Conservation (phyloP, 2,329 filamentous ascomycete species). For the Cladosporium austrohemisphaericum region DNA sequence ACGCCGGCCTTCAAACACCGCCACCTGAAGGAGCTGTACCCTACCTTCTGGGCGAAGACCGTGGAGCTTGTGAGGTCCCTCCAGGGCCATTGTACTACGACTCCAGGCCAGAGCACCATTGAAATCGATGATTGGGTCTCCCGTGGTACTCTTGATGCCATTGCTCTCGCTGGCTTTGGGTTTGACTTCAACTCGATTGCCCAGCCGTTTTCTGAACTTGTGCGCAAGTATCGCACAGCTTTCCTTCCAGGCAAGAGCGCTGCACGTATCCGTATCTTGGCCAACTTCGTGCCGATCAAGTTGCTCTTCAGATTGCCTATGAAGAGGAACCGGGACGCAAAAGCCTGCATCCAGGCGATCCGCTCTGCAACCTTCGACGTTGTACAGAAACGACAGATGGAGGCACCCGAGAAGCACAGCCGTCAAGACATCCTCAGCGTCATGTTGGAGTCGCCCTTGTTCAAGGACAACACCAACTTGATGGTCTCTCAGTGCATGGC, state of each 20-base stretch:
- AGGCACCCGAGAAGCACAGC: slow-evolving; percentile 22
- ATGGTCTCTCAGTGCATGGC: slow-evolving; percentile 54
- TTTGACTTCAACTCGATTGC: slow-evolving; percentile 53
- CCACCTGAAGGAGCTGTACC: slow-evolving; percentile 79
- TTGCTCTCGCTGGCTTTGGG: slow-evolving; percentile 55
- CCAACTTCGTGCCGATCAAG: slow-evolving; percentile 2
- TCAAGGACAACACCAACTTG: slow-evolving; percentile 42
- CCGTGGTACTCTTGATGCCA: slow-evolving; percentile 56
- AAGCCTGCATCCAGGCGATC: slow-evolving; percentile 6
- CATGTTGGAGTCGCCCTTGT: slow-evolving; percentile 51
- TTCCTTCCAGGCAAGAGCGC: slow-evolving; percentile 6
- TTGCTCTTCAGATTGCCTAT: slow-evolving; percentile 4
- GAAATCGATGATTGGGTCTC: slow-evolving; percentile 46
- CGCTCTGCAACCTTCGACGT: background rate
- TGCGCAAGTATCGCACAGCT: slow-evolving; percentile 42
- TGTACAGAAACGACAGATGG: background rate
- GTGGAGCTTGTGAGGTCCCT: slow-evolving; percentile 5
- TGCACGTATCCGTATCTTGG: slow-evolving; percentile 3
- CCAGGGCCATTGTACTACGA: background rate
- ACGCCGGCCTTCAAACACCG: slow-evolving; percentile 82
- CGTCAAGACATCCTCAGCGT: slow-evolving; percentile 43
- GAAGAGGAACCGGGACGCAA: slow-evolving; percentile 9
- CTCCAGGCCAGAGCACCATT: slow-evolving; percentile 26
- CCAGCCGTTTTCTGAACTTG: slow-evolving; percentile 30
- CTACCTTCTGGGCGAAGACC: slow-evolving; percentile 73